Conservation (phyloP, 768 basidiomycete species). For the Russula foetens region DNA sequence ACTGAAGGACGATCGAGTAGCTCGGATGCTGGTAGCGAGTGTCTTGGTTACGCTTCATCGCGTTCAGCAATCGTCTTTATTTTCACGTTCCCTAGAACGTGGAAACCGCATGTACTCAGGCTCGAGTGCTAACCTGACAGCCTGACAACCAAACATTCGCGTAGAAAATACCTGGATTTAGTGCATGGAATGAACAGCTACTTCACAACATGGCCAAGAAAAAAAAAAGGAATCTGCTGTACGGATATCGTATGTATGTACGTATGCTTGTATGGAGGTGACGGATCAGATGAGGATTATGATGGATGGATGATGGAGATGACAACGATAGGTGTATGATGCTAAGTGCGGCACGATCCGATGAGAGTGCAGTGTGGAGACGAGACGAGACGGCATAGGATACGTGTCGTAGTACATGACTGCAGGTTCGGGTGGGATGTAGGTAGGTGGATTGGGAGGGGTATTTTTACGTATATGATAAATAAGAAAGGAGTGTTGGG, state of each 20-base stretch:
- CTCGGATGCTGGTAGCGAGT: too few relatives aligned
- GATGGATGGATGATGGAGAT: neutral
- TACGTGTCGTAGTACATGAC: neutral
- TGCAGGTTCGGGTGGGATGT: neutral
- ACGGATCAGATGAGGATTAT: neutral
- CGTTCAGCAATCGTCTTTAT: too few relatives aligned
- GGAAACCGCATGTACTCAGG: too few relatives aligned
- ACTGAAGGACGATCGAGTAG: too few relatives aligned
- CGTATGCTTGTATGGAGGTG: too few relatives aligned
- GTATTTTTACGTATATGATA: slow-evolving; percentile 1
- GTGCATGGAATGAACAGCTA: slow-evolving; percentile 2
- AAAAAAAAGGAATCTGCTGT: neutral
- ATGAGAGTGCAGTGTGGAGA: neutral
- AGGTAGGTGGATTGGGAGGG: neutral
- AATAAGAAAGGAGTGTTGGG: neutral
- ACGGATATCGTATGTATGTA: neutral
- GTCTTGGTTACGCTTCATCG: too few relatives aligned
- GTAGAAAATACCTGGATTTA: neutral
- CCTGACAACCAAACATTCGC: too few relatives aligned
- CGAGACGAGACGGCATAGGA: neutral
- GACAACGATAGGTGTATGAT: neutral
- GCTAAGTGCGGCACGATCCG: neutral
- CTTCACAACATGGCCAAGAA: slow-evolving; percentile 10
- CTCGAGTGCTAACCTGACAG: too few relatives aligned
- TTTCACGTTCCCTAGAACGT: too few relatives aligned